A percentile compares a stretch with the other conserved stretches of the same genome.
Evolutionary conservation across 345 rosid genomes (phyloP).

Genomic region (Heritiera fomes): DNA sequence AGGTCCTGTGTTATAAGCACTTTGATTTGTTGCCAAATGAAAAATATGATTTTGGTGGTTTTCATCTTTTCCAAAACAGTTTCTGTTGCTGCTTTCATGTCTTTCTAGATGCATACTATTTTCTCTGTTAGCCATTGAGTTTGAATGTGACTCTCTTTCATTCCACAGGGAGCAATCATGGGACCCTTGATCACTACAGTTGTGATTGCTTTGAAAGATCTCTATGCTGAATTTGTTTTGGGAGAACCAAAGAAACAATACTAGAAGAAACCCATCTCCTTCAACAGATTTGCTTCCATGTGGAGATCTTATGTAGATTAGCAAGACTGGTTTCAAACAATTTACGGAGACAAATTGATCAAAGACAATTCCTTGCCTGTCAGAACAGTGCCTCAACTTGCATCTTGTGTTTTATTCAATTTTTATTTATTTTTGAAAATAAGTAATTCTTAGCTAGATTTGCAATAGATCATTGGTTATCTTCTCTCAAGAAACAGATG

Average conservation of each 20-base stretch:
- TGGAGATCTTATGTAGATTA: slow-evolving; percentile 20
- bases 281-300: slow-evolving; percentile 11
- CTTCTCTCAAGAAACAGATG: not conserved
- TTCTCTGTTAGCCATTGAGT: not conserved
- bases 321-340: slow-evolving; percentile 6
- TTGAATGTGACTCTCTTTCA: not conserved
- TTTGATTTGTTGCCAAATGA: no score
- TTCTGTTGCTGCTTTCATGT: not conserved
- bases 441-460: not conserved
- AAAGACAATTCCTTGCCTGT: not conserved
- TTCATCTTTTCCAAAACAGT: not conserved
- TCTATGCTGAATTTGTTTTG: slow-evolving; percentile 81
- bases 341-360: not conserved
- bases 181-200: slow-evolving; percentile 96
- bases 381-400: not conserved
- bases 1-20: no score
- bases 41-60: not conserved
- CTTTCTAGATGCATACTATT: slow-evolving; percentile 12
- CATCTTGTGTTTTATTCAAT: slow-evolving; percentile 13
- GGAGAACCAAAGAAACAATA: slow-evolving; percentile 54
- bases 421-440: not conserved
- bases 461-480: not conserved
- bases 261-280: slow-evolving; percentile 13
- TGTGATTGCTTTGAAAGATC: slow-evolving; percentile 85
- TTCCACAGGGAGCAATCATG: slow-evolving; percentile 92